Base-by-base conservation (phyloP, 2,329 filamentous ascomycete genomes). In the Alternaria consortialis region DNA sequence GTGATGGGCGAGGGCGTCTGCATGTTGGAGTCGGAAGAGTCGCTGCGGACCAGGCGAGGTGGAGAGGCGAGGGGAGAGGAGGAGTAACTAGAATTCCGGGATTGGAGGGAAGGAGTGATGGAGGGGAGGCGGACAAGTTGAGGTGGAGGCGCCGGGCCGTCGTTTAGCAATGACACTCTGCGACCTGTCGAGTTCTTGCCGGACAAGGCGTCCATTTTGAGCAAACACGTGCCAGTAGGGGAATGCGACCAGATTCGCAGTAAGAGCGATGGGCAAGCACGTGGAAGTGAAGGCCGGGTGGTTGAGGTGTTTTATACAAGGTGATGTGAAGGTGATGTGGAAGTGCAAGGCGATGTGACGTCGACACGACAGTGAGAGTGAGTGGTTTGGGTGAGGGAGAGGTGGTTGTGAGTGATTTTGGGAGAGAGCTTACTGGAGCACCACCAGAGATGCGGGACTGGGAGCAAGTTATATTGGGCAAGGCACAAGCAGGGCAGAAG, bases 141-240 rank as follows among this genome's bases (percentile, higher is more conserved):
- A 40, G 63, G 66, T 52, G 74, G 70, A 56, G 73, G 68, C 58
- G 73, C 73, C 63, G 69, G 68, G 74, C 76, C 79, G 74, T 83
- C 81, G 80, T 83, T 84, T 75, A 84, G 77, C 70, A 84, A 77
- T 72, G 82, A 84, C 73, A 84, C 81, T 72, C 78, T 81, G 72
- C 81, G 80, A 74, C 82, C 82, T 66, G 74, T 80, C 69, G 80
- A 80, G 74, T 84, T 82, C 78, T 80, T 83, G 77, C 81, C 82
- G 81, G 63, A 65, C 63, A 65, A 65, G 63, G 63, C 60, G 63
- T 84, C 82, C 82, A 84, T 84, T 76, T 76, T 75, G 64, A 65
- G 62, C 70, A 73, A 59, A 70, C 58, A 69, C 70, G 71, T 74
- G 74, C 71, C 72, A 65, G 67, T 63, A 67, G 48, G 53, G 67